Base-by-base conservation (phyloP, 2,329 filamentous ascomycete genomes). In the Coleophoma crateriformis region DNA sequence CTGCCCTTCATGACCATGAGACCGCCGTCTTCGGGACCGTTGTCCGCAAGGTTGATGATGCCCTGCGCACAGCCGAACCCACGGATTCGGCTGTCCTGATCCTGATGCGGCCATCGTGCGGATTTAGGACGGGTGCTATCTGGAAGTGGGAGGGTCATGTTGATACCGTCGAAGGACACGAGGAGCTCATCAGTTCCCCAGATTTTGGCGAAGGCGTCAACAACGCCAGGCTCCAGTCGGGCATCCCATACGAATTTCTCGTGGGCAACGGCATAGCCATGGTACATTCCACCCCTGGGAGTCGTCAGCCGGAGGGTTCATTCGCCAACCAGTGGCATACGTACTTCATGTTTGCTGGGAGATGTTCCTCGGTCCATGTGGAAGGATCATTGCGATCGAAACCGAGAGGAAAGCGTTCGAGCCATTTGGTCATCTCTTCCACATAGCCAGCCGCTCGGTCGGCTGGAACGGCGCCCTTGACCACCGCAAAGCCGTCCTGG, bases 41-140 rank as follows among this genome's bases (percentile, higher is more conserved):
- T 61, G 13, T 56, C 61, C 10, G 55, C 51, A 1, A 66, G 48
- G 51, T 74, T 74, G 2, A 74, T 65, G 1, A 75, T 61, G 3
- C 72, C 72, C 54, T 74, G 71, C 14, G 68, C 59, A 56, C 71
- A 73, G 8, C 67, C 62, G 51, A 73, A 69, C 1, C 70, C 71
- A 19, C 60, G 61, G 47, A 62, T 64, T 2, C 55, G 47, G 2
- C 64, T 66, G 41, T 66, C 61, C 52, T 70, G 68, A 48, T 71
- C 67, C 46, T 68, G 65, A 52, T 70, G 68, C 6, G 67, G 66
- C 68, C 67, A 70, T 10, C 38, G 37, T 11, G 12, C 20, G 6
- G 41, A 44, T 13, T 35, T 17, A 20, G 46, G 35, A 32, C 46
- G 46, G 5, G 48, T 41, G 19, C 22, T 33, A n/a, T 32, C 32